Evolutionary conservation across 1,284 basidiomycete species (phyloP).

Genomic region (Retiboletus flavoniger): DNA sequence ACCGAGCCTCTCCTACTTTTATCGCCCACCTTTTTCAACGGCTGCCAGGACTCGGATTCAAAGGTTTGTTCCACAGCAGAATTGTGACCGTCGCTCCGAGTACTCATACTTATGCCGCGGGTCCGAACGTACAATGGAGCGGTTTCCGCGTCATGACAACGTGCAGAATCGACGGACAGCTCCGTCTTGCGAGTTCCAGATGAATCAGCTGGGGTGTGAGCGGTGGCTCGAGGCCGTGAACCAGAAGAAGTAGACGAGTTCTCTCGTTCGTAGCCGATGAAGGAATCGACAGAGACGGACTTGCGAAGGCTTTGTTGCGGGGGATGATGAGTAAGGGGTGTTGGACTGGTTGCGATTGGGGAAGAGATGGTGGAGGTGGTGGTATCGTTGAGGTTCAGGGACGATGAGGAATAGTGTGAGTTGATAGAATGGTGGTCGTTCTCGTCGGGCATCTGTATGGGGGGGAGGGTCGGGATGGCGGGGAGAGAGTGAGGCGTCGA

Average conservation of each 20-base stretch:
- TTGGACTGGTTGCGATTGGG: constrained; percentile 17
- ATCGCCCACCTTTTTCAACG: constrained; percentile 33
- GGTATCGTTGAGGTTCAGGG: constrained; percentile 37
- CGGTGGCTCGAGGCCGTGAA: constrained; percentile 38
- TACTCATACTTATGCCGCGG: constrained; percentile 56
- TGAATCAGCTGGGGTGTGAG: constrained; percentile 21
- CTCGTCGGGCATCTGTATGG: constrained; percentile 43
- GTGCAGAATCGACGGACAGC: constrained; percentile 25
- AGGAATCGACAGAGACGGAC: constrained; percentile 74
- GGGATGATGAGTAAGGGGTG: constrained; percentile 14
- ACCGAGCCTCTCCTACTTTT: constrained; percentile 34
- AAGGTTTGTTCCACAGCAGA: constrained; percentile 30
- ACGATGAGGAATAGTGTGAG: constrained; percentile 17
- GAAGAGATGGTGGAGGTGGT: constrained; percentile 34
- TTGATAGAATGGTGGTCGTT: constrained; percentile 18
- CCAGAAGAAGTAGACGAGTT: constrained; percentile 29
- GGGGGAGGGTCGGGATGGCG: constrained; percentile 46
- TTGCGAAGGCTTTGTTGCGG: constrained; percentile 51
- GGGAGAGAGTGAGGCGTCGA: constrained; percentile 34
- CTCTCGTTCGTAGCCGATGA: constrained; percentile 50
- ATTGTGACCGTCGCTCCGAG: constrained; percentile 33
- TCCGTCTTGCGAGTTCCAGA: constrained; percentile 24
- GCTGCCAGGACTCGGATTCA: constrained; percentile 30
- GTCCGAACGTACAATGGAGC: constrained; percentile 42
- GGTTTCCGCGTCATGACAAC: constrained; percentile 34